Percentiles rank a stretch among this genome's conserved stretches.
Conservation (phyloP, 2,329 filamentous ascomycete genomes). For the Nothophaeocryptopus gaeumannii region DNA sequence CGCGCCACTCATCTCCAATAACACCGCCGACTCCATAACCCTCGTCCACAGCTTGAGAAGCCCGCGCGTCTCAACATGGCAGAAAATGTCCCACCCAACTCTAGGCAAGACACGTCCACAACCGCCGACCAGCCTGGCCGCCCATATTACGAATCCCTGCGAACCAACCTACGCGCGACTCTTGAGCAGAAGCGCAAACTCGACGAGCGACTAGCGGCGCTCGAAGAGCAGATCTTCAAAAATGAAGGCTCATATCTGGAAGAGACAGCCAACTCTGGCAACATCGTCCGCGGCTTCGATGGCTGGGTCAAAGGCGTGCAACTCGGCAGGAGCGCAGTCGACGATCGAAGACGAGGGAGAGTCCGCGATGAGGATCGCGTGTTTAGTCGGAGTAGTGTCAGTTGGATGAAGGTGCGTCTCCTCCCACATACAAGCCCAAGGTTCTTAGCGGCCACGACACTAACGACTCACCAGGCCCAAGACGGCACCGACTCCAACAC, state of each 20-base stretch:
- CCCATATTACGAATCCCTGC: constrained; percentile 69
- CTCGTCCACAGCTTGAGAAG: not conserved
- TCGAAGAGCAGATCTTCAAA: constrained; percentile 79
- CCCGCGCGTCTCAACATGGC: constrained; percentile 38
- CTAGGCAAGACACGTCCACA: constrained; percentile 28
- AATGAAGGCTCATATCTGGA: constrained; percentile 88
- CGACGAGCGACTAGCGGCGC: constrained; percentile 46
- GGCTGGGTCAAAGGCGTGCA: constrained; percentile 88
- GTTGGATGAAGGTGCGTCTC: constrained; percentile 34
- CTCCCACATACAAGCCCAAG: not conserved
- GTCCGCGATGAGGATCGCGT: constrained; percentile 70
- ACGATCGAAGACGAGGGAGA: constrained; percentile 64
- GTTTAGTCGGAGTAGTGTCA: constrained; percentile 49
- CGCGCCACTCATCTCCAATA: no score
- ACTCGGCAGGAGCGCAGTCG: constrained; percentile 44
- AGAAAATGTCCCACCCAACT: constrained; percentile 45
- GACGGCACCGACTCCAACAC: constrained; percentile 37
- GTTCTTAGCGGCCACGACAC: not conserved
- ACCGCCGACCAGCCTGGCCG: constrained; percentile 47
- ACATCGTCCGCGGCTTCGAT: constrained; percentile 97
- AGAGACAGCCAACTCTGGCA: constrained; percentile 77
- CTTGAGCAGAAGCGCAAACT: constrained; percentile 63
- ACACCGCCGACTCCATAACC: not conserved
- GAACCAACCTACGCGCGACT: constrained; percentile 64
- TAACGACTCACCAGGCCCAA: constrained; percentile 24